Conservation (phyloP, 163 green algal species). For the Volvox carteri region DNA sequence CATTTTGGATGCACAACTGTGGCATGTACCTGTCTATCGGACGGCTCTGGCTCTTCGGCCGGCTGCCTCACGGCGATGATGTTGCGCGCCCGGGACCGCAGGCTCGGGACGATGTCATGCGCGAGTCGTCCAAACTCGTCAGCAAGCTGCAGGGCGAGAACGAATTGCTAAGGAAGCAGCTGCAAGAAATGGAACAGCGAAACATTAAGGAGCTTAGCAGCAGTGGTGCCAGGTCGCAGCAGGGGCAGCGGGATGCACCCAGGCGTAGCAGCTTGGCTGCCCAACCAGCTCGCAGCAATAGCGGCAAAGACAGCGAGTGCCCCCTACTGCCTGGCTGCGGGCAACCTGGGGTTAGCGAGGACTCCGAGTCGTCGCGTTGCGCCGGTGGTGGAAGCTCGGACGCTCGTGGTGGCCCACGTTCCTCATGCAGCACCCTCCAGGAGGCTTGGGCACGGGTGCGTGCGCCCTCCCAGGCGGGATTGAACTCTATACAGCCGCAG, state of each 20-base stretch:
- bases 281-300: no score
- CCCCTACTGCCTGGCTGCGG: not conserved
- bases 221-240: not conserved
- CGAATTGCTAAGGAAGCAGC: conserved; percentile 15
- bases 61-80: no score
- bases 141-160: not conserved
- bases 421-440: not conserved
- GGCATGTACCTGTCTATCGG: no score
- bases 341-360: not conserved
- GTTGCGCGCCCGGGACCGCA: not conserved
- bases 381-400: not conserved
- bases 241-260: not conserved
- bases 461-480: not conserved
- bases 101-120: conserved; percentile 33
- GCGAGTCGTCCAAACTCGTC: not conserved
- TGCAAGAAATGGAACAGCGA: not conserved
- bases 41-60: no score
- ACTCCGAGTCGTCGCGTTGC: not conserved
- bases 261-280: not conserved
- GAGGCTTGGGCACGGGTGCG: not conserved
- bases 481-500: not conserved
- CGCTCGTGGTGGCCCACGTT: not conserved
- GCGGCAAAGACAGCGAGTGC: conserved; percentile 3
- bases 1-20: no score
- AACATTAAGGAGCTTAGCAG: not conserved